Base-by-base conservation (phyloP, 1,284 basidiomycete genomes). In the Moniliella sp. region DNA sequence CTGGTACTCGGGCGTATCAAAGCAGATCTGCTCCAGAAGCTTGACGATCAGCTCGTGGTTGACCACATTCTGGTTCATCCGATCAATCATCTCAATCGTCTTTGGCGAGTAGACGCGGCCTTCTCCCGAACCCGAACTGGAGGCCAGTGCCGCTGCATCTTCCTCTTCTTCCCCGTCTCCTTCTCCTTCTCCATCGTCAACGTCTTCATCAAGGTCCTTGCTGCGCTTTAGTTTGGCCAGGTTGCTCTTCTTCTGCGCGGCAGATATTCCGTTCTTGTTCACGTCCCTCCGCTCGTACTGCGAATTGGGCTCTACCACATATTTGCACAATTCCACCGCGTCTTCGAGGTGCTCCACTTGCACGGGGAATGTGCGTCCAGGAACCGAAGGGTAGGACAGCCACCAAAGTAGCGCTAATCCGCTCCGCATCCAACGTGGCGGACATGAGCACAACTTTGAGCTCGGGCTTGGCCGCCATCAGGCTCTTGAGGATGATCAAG, bases 361-460 rank as follows among this genome's bases (percentile, higher is more conserved):
- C 8, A 97, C 91, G 5, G 91, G 88, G 66, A 83, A 97, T 0
- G 86, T 94, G n/a, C 91, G 72, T 2, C 91, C 91, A 5, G 88
- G 88, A 11, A 99, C 80, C 1, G 42, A 30, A 59, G 28, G 15
- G 75, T 74, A 0, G 84, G 83, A 56, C 86, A 93, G 15, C 75
- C 75, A 13, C 78, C 81, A 56, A 97, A 94, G 63, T 80, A 97
- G 14, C 65, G n/a, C 84, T 81, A 32, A 97, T 76, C 62, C 93
- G 88, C 39, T 86, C 78, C 12, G 60, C 78, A 51, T 99, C 83
- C 17, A 94, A 69, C 0, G 91, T 99, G 0, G 91, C 91, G 15
- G 84, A 93, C 91, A 99, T 99, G 34, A 97, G 69, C 18, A 97
- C 73, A 18, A 99, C 73, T 62, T 81, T 88, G 31, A 99, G 67